Conservation (phyloP, 2,329 filamentous ascomycete species). For the Lecanicillium sp. region DNA sequence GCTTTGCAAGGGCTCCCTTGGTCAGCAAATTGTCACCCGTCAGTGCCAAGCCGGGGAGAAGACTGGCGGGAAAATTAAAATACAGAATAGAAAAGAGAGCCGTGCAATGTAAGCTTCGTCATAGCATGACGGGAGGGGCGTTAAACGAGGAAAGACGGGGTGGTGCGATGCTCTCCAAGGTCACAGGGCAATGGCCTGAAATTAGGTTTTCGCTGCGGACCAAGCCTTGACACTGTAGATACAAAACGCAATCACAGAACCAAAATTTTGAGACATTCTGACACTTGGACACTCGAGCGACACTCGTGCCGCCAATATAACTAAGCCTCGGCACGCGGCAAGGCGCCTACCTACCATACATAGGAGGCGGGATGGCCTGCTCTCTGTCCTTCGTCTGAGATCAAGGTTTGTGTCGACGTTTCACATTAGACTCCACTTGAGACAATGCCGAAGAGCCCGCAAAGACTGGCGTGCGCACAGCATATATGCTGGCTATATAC, state of each 20-base stretch:
- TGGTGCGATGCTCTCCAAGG: background rate
- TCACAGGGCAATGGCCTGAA: background rate
- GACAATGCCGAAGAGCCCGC: background rate
- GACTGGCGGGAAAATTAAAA: too few relatives aligned
- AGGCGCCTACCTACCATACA: too few relatives aligned
- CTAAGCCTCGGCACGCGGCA: background rate
- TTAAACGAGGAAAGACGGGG: background rate
- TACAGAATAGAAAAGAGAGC: too few relatives aligned
- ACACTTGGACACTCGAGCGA: background rate
- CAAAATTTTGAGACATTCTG: background rate
- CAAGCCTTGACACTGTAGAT: background rate
- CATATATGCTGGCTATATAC: too few relatives aligned
- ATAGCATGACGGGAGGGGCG: background rate
- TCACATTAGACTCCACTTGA: background rate
- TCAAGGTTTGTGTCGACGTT: conserved; percentile 4
- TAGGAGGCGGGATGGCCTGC: too few relatives aligned
- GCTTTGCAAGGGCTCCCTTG: background rate
- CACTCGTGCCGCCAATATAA: background rate
- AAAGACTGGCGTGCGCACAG: too few relatives aligned
- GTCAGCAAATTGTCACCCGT: too few relatives aligned
- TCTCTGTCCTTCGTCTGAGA: background rate
- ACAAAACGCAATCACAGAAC: background rate
- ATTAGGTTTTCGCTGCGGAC: background rate
- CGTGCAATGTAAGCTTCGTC: background rate
- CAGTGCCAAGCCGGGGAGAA: too few relatives aligned